These are phyloP conservation scores for Chrysosporium keratinophilum DNA, from an alignment of 2,329 filamentous ascomycete genomes.

Conservation along the genomic window DNA sequence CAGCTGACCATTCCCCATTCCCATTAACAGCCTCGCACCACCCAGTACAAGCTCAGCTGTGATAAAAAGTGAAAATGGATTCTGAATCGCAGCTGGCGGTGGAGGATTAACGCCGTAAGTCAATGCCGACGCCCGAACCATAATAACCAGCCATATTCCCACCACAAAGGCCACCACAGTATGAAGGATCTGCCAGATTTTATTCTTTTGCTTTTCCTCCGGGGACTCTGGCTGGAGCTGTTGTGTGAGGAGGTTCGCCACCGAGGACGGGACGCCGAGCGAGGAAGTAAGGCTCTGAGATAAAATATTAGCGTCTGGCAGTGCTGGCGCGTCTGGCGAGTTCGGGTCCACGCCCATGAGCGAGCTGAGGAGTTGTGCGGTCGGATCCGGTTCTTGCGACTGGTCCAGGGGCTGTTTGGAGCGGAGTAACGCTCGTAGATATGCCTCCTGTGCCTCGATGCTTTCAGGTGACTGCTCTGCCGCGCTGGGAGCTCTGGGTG, in stretches of 20 bases:
- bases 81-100: conserved; percentile 36
- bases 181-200: conserved; percentile 49
- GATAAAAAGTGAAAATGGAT: conserved; percentile 37
- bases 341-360: conserved; percentile 25
- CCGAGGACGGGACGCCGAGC: conserved; percentile 34
- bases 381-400: conserved; percentile 25
- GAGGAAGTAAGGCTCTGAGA: conserved; percentile 31
- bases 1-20: conserved; percentile 21
- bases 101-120: conserved; percentile 25
- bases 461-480: conserved; percentile 25
- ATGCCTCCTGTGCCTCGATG: conserved; percentile 35
- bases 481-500: conserved; percentile 14
- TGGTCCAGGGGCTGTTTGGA: conserved; percentile 20
- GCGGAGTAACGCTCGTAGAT: conserved; percentile 33
- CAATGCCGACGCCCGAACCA: conserved; percentile 28
- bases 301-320: conserved; percentile 17
- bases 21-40: conserved; percentile 28
- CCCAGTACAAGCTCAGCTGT: conserved; percentile 38
- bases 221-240: conserved; percentile 30
- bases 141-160: conserved; percentile 42
- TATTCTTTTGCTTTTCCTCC: conserved; percentile 27
- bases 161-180: conserved; percentile 48
- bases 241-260: conserved; percentile 31
- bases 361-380: conserved; percentile 29
- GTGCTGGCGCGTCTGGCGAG: conserved; percentile 13